These are phyloP conservation scores for Diplodia intermedia DNA, from an alignment of 2,329 filamentous ascomycete genomes.

Conservation along the genomic window DNA sequence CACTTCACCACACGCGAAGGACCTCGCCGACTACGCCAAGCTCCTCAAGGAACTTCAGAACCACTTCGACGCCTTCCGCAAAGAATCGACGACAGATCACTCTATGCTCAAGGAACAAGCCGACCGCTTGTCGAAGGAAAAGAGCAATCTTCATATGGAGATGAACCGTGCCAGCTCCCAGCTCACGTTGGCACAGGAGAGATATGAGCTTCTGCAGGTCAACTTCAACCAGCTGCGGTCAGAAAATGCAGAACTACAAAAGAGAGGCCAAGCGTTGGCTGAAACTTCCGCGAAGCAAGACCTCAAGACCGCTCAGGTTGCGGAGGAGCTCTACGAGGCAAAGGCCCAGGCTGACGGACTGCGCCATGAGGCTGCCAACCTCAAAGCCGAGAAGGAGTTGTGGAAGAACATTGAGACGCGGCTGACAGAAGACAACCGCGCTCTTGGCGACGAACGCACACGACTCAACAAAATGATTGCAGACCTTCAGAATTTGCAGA, in stretches of 20 bases:
- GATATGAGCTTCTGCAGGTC: conserved; percentile 86
- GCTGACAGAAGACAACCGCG: conserved; percentile 86
- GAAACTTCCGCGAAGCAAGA: conserved; percentile 91
- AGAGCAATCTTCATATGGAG: conserved; percentile 81
- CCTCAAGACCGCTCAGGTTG: conserved; percentile 85
- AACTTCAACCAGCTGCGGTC: conserved; percentile 84
- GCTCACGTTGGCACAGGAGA: conserved; percentile 78
- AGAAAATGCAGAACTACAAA: conserved; percentile 87
- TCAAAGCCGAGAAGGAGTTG: conserved; percentile 92
- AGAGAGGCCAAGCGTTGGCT: conserved; percentile 75
- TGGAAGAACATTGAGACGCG: conserved; percentile 94
- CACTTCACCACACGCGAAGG: conserved; percentile 57
- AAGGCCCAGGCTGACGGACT: conserved; percentile 83
- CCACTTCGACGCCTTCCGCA: conserved; percentile 88
- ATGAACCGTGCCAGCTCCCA: conserved; percentile 82
- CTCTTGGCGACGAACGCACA: conserved; percentile 80
- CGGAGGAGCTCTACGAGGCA: conserved; percentile 89
- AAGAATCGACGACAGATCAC: conserved; percentile 82
- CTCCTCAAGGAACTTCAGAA: conserved; percentile 85
- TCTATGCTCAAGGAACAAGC: conserved; percentile 84
- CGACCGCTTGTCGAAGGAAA: conserved; percentile 80
- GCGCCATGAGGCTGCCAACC: conserved; percentile 87
- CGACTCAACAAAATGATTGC: conserved; percentile 82
- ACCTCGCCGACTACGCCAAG: conserved; percentile 74
- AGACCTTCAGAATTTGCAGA: conserved; percentile 86